Conservation (phyloP, 352 stramenopile genomes). For the Globisporangium alternatum region DNA sequence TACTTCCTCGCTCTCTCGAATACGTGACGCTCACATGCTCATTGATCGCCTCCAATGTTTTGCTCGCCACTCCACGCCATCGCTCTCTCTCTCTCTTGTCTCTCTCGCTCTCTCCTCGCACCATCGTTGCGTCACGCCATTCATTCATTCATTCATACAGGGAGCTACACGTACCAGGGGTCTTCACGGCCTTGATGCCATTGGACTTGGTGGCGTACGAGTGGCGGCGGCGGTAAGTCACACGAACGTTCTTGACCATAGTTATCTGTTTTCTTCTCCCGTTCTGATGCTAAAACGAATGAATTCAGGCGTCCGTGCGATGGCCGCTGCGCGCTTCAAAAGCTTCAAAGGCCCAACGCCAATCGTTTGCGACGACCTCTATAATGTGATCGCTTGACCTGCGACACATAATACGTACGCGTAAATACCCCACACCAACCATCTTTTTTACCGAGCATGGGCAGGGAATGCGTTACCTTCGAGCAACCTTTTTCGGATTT, state of each 20-base stretch:
- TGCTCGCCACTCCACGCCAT: background rate
- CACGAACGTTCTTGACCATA: conserved; percentile 94
- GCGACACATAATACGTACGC: background rate
- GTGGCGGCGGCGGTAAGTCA: conserved; percentile 95
- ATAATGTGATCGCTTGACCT: background rate
- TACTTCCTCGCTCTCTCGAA: background rate
- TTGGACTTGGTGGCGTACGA: conserved; percentile 97
- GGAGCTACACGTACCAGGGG: conserved; percentile 82
- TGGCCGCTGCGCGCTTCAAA: conserved; percentile 10
- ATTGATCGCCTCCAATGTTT: background rate
- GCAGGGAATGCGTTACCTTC: background rate
- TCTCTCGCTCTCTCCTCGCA: background rate
- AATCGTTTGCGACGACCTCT: conserved; percentile 35
- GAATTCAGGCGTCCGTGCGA: conserved; percentile 15
- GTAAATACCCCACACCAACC: conserved; percentile 7
- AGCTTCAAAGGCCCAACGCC: conserved; percentile 28
- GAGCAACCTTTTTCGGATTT: background rate
- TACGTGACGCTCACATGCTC: background rate
- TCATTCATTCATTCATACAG: background rate
- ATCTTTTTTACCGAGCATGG: background rate
- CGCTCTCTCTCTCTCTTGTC: background rate
- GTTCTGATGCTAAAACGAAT: conserved; percentile 63
- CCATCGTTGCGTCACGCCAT: background rate
- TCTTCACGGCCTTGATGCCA: conserved; percentile 93
- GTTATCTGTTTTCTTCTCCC: conserved; percentile 71